Conservation (phyloP, 2,329 filamentous ascomycete species). For the Plectosphaerella sp. region DNA sequence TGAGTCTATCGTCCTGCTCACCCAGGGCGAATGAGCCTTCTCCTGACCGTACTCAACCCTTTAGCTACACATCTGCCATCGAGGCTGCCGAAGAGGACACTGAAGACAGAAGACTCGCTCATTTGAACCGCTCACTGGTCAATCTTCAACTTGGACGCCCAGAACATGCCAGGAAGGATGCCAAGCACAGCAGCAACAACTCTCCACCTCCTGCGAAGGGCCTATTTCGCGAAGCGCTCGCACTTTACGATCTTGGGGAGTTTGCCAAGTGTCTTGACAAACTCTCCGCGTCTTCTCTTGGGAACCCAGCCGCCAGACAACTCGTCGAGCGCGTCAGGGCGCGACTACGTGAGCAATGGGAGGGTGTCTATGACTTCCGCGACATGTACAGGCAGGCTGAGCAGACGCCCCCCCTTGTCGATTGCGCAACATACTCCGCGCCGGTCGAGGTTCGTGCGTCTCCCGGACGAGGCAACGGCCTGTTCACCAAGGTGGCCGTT, state of each 20-base stretch:
- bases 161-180: conserved; percentile 25
- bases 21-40: too few species aligned
- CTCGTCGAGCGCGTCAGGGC: conserved; percentile 20
- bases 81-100: conserved; percentile 19
- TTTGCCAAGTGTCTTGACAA: conserved; percentile 28
- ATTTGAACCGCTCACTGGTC: conserved; percentile 28
- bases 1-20: conserved; percentile 15
- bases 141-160: conserved; percentile 23
- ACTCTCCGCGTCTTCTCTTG: conserved; percentile 26
- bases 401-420: conserved; percentile 32
- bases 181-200: conserved; percentile 9
- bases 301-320: conserved; percentile 22
- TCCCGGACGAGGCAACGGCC: conserved; percentile 37
- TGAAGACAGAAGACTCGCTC: conserved; percentile 27
- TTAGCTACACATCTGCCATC: conserved; percentile 33
- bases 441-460: conserved; percentile 36
- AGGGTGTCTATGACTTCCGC: conserved; percentile 32
- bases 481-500: conserved; percentile 45
- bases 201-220: conserved; percentile 31
- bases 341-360: conserved; percentile 30
- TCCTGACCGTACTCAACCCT: background rate
- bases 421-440: conserved; percentile 40
- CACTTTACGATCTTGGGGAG: conserved; percentile 35
- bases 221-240: conserved; percentile 37
- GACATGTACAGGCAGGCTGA: conserved; percentile 29